phyloP scores from a whole-genome alignment of 2,329 filamentous ascomycete species.

The Sporothrix phasma region DNA sequence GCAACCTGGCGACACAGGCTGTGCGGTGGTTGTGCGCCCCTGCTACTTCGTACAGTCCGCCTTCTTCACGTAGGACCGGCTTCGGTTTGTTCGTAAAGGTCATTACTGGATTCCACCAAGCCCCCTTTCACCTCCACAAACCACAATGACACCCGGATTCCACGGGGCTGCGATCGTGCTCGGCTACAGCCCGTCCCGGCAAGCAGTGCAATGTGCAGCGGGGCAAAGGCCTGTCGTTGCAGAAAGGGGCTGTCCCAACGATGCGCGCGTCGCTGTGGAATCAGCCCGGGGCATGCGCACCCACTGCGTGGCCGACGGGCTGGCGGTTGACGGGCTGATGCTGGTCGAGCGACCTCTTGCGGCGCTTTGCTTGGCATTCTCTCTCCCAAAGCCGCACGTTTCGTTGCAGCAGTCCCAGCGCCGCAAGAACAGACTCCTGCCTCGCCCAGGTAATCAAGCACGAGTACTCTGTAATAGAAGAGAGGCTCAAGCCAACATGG shows the following conservation, averaged over 20 bases:
- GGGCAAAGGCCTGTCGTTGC: not conserved
- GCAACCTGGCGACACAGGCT: slow-evolving; percentile 5
- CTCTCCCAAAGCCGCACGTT: not conserved
- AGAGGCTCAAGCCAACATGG: no score
- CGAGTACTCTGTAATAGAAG: no score
- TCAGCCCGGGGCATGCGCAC: not conserved
- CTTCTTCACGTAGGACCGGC: not conserved
- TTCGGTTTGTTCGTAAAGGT: not conserved
- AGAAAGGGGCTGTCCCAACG: not conserved
- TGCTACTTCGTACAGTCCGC: not conserved
- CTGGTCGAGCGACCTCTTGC: not conserved
- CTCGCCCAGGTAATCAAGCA: no score
- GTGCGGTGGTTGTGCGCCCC: slow-evolving; percentile 2
- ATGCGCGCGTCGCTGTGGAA: not conserved
- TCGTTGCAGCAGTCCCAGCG: not conserved
- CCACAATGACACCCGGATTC: not conserved
- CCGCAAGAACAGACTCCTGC: not conserved
- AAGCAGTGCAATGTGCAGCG: not conserved
- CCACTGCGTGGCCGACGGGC: not conserved
- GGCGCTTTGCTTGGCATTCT: not conserved
- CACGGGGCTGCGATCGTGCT: slow-evolving; percentile 1
- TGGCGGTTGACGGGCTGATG: not conserved
- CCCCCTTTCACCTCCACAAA: not conserved
- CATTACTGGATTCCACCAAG: not conserved
- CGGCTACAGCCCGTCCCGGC: slow-evolving; percentile 3